A percentile compares a stretch with the other conserved stretches of the same genome.
These are phyloP conservation scores for Aureobasidium sp. DNA, from an alignment of 2,329 filamentous ascomycete genomes.

Conservation along the genomic window DNA sequence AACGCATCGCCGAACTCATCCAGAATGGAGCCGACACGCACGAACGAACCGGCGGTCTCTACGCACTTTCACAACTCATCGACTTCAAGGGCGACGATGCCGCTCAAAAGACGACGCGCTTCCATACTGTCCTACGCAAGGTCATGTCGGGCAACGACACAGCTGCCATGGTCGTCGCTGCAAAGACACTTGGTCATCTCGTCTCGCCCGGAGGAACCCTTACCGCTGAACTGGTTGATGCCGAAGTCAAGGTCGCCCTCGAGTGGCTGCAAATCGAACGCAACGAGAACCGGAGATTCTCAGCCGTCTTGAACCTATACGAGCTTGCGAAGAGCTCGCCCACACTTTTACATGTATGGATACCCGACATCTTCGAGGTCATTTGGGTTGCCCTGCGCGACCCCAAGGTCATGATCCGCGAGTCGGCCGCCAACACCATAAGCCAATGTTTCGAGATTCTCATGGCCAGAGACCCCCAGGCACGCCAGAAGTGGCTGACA, in stretches of 20 bases:
- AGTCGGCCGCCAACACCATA: constrained; percentile 85
- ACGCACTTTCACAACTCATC: constrained; percentile 85
- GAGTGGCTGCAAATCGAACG: constrained; percentile 96
- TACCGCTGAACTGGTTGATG: constrained; percentile 92
- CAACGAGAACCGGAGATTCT: constrained; percentile 87
- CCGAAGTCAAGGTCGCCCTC: constrained; percentile 89
- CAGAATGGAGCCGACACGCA: constrained; percentile 78
- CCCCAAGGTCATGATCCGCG: constrained; percentile 80
- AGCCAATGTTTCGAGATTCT: constrained; percentile 96
- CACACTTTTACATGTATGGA: constrained; percentile 91
- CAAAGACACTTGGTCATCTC: constrained; percentile 79
- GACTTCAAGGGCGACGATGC: constrained; percentile 95
- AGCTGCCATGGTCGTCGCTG: constrained; percentile 82
- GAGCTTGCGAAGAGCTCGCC: constrained; percentile 90
- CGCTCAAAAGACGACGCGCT: constrained; percentile 87
- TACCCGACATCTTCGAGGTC: constrained; percentile 89
- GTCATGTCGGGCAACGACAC: constrained; percentile 88
- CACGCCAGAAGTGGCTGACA: constrained; percentile 81
- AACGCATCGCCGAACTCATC: constrained; percentile 64
- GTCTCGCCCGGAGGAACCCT: constrained; percentile 88
- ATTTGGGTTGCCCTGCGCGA: constrained; percentile 94
- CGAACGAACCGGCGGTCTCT: constrained; percentile 85
- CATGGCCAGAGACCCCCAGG: constrained; percentile 78
- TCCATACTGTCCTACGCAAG: constrained; percentile 81
- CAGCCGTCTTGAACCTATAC: constrained; percentile 81